These are phyloP conservation scores for Boechera stricta DNA, from an alignment of 345 rosid species.

Conservation along the genomic window DNA sequence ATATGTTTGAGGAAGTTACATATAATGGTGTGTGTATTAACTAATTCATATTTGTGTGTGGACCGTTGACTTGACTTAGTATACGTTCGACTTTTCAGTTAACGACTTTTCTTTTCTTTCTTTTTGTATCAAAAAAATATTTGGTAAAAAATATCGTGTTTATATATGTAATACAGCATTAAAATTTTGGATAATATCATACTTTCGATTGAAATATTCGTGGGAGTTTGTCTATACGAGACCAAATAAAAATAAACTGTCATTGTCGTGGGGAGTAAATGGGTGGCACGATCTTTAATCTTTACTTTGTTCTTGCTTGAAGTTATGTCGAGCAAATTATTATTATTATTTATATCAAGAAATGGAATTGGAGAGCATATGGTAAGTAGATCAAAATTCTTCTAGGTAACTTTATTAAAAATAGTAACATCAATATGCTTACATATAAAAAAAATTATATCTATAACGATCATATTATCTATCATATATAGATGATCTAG, in stretches of 20 bases:
- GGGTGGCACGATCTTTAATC: slow-evolving; percentile 33
- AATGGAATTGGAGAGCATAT: slow-evolving; percentile 2
- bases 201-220: background rate
- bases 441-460: background rate
- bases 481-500: slow-evolving; percentile 2
- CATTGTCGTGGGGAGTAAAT: slow-evolving; percentile 16
- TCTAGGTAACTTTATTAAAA: background rate
- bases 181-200: background rate
- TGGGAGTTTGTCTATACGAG: background rate
- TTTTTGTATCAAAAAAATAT: background rate
- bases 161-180: background rate
- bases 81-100: background rate
- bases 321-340: background rate
- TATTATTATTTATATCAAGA: background rate
- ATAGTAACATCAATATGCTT: background rate
- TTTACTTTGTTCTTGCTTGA: slow-evolving; percentile 21
- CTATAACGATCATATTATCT: background rate
- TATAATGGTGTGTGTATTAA: background rate
- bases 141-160: background rate
- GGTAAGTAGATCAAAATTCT: background rate
- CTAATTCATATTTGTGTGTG: background rate
- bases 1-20: background rate
- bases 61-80: slow-evolving; percentile 21
- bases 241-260: slow-evolving; percentile 5
- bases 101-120: background rate